A percentile compares a stretch with the other conserved stretches of the same genome.
phyloP scores from a whole-genome alignment of 148 eudicot species.

The Silene uniflora region DNA sequence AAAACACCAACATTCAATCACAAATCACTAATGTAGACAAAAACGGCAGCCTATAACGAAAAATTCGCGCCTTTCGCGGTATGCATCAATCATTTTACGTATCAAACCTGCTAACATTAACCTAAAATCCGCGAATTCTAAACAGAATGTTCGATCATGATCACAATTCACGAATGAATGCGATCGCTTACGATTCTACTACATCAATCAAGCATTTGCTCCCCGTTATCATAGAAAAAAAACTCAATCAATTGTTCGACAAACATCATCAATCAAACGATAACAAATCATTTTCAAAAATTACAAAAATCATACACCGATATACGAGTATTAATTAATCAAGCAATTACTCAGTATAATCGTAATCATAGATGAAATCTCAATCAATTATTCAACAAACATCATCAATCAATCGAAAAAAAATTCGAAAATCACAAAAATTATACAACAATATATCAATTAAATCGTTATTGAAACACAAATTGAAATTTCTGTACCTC shows the following conservation, averaged over 20 bases:
- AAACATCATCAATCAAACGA: too few species aligned
- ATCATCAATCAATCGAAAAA: neutral
- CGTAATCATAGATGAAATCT: neutral
- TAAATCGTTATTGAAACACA: neutral
- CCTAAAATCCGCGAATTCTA: neutral
- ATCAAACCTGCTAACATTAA: too few species aligned
- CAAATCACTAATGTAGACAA: neutral
- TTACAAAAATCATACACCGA: neutral
- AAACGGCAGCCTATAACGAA: too few species aligned
- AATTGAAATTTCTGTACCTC: slow-evolving; percentile 6
- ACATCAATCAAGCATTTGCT: neutral
- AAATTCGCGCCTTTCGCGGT: too few species aligned
- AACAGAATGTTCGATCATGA: neutral
- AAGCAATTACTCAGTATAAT: neutral
- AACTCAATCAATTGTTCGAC: too few species aligned
- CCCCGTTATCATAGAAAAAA: neutral
- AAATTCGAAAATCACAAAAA: neutral
- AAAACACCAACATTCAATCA: neutral
- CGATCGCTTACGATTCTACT: neutral
- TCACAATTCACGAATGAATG: neutral
- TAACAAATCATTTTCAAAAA: neutral
- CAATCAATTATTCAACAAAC: neutral
- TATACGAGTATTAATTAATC: too few species aligned
- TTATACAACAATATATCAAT: neutral
- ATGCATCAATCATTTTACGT: neutral